Conservation (phyloP, 495 filamentous ascomycete genomes). For the Lasiosphaeria ovina region DNA sequence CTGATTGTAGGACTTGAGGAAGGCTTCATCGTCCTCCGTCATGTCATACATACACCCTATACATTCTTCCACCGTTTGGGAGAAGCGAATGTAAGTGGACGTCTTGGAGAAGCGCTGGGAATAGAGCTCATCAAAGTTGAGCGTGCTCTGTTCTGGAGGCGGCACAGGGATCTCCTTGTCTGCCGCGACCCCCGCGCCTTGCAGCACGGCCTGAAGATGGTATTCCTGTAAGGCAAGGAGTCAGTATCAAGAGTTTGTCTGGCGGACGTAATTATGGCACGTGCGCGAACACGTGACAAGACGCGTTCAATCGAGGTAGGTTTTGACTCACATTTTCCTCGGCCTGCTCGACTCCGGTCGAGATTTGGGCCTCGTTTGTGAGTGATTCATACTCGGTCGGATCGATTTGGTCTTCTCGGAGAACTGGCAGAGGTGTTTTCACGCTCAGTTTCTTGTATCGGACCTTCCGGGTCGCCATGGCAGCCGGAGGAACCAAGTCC, state of each 20-base stretch:
- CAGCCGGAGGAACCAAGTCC: slow-evolving; percentile 44
- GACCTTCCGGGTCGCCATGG: slow-evolving; percentile 68
- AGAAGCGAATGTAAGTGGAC: slow-evolving; percentile 94
- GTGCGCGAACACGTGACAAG: slow-evolving; percentile 50
- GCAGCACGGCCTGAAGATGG: slow-evolving; percentile 93
- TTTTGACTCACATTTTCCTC: slow-evolving; percentile 88
- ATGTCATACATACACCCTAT: slow-evolving; percentile 82
- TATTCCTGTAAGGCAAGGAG: slow-evolving; percentile 68
- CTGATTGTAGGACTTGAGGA: slow-evolving; percentile 78
- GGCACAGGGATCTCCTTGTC: slow-evolving; percentile 85
- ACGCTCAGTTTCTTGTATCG: slow-evolving; percentile 89
- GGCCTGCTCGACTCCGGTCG: slow-evolving; percentile 92
- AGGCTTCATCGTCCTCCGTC: slow-evolving; percentile 82
- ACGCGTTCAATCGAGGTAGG: slow-evolving; percentile 41
- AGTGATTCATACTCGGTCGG: slow-evolving; percentile 59
- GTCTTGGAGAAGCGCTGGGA: slow-evolving; percentile 75
- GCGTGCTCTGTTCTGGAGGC: slow-evolving; percentile 67
- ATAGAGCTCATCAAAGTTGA: slow-evolving; percentile 87
- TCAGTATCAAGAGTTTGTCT: slow-evolving; percentile 32
- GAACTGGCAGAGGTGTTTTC: slow-evolving; percentile 79
- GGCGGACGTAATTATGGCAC: slow-evolving; percentile 43
- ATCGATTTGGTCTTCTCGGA: slow-evolving; percentile 89
- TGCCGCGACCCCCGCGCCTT: slow-evolving; percentile 66
- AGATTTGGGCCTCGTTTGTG: slow-evolving; percentile 65
- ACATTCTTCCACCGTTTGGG: slow-evolving; percentile 94